A percentile compares a stretch with the other conserved stretches of the same genome.
phyloP scores from a whole-genome alignment of 2,329 filamentous ascomycete genomes.

The Drechslerella coelobrocha region DNA sequence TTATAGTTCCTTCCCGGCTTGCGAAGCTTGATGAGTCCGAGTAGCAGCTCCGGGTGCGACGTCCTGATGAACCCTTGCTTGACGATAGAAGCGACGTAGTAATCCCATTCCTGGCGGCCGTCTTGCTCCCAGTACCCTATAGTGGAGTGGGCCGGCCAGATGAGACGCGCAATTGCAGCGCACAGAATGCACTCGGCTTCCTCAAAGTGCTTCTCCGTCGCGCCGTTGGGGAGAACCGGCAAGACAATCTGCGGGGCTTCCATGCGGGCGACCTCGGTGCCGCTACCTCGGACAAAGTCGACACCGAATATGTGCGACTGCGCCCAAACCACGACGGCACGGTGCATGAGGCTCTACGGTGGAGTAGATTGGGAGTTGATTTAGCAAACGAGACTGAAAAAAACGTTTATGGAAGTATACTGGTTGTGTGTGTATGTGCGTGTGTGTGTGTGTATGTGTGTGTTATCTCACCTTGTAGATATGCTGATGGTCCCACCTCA shows the following conservation, averaged over 20 bases:
- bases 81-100: background rate
- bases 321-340: background rate
- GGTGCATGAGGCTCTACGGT: background rate
- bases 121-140: constrained; percentile 1
- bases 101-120: constrained; percentile 15
- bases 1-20: background rate
- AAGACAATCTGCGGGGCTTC: background rate
- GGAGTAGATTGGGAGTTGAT: background rate
- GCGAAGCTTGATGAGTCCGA: constrained; percentile 4
- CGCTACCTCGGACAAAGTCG: background rate
- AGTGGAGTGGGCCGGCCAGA: constrained; percentile 13
- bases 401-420: too few relatives aligned
- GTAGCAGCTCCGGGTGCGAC: constrained; percentile 3
- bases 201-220: background rate
- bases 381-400: background rate
- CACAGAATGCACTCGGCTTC: constrained; percentile 2
- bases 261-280: background rate
- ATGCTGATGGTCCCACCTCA: too few relatives aligned
- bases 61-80: constrained; percentile 5
- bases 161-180: background rate
- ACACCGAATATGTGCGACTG: constrained; percentile 13
- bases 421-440: too few relatives aligned
- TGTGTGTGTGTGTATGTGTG: too few relatives aligned
- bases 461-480: background rate
- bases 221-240: background rate